Percentiles rank a stretch among this genome's conserved stretches.
These are phyloP conservation scores for Ustilago trichophora DNA, from an alignment of 1,284 basidiomycete species.

Conservation along the genomic window DNA sequence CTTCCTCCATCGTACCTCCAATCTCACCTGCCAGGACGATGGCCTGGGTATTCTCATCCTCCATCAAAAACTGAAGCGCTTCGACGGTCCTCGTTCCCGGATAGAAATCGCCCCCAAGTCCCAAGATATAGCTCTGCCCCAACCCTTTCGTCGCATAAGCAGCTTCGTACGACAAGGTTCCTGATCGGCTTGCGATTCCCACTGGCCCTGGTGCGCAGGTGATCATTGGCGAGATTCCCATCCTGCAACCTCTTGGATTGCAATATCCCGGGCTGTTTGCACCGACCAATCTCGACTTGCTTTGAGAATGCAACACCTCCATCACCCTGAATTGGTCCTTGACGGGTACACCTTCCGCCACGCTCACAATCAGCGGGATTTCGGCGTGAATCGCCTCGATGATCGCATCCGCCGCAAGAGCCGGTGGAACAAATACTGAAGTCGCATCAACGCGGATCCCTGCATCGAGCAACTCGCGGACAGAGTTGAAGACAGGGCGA, in stretches of 20 bases:
- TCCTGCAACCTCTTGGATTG: conserved; percentile 51
- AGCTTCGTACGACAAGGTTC: conserved; percentile 62
- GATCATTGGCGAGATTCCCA: conserved; percentile 50
- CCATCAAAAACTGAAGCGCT: conserved; percentile 51
- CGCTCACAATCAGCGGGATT: conserved; percentile 51
- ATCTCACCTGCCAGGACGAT: conserved; percentile 56
- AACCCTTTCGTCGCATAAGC: conserved; percentile 35
- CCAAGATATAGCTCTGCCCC: conserved; percentile 53
- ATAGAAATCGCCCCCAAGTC: conserved; percentile 57
- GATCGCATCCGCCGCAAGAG: conserved; percentile 50
- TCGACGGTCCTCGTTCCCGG: conserved; percentile 62
- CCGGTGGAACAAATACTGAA: conserved; percentile 54
- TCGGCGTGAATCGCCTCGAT: conserved; percentile 57
- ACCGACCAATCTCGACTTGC: conserved; percentile 44
- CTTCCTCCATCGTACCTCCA: conserved; percentile 59
- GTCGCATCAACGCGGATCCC: conserved; percentile 41
- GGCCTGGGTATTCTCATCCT: conserved; percentile 26
- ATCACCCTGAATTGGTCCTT: conserved; percentile 54
- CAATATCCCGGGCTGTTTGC: conserved; percentile 54
- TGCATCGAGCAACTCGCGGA: conserved; percentile 33
- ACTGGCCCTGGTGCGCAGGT: conserved; percentile 35
- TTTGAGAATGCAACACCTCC: conserved; percentile 50
- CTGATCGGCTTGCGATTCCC: conserved; percentile 51
- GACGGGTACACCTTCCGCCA: conserved; percentile 54
- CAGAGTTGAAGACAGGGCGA: conserved; percentile 44